Evolutionary conservation across 2,329 filamentous ascomycete genomes (phyloP), one percentile per base, ranked within the genome.

Genomic region (Cryphonectria radicalis): DNA sequence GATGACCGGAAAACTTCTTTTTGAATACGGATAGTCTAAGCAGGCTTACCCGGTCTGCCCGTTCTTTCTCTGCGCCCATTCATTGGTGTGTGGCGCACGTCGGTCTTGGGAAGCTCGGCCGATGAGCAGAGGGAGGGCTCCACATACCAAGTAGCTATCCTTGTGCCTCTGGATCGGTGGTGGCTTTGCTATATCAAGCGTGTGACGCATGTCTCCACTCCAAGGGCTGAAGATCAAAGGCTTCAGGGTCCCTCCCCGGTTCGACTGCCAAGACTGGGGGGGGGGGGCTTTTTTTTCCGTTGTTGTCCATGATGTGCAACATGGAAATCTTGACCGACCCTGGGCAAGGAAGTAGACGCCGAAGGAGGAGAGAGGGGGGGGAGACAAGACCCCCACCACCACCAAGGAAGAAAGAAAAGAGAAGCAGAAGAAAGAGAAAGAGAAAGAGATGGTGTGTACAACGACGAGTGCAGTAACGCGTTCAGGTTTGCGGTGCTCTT

Each of bases 161-260:
- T 50, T 32, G 32, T 32, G 32, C 32, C 32, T 32, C 10, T n/a
- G 22, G 46, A 50, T 50, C 46, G 46, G 37, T 50, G 46, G 22
- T 50, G 46, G 22, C 46, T 10, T 22, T 50, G 22, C 46, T 50
- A n/a, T 50, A 50, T 19, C 46, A 50, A 19, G 67, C 50, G 62
- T 59, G 71, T 73, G 71, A 73, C 71, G 71, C 67, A 73, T 55
- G 60, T 50, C 69, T 40, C 71, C 69, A 73, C 69, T 32, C 63
- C 64, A 72, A 63, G 4, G 71, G 71, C 71, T 72, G 71, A 71
- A 57, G 67, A 53, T 46, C 64, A 60, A 37, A 11, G 60, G 10
- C 8, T 43, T 6, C 50, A 65, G 64, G 68, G 66, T 28, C 40
- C 50, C 40, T 62, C 60, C 43, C 55, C 28, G 42, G 25, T 28